Percentiles rank a stretch among this genome's conserved stretches.
phyloP scores from a whole-genome alignment of 495 filamentous ascomycete genomes.

The Aspergillus haitiensis region DNA sequence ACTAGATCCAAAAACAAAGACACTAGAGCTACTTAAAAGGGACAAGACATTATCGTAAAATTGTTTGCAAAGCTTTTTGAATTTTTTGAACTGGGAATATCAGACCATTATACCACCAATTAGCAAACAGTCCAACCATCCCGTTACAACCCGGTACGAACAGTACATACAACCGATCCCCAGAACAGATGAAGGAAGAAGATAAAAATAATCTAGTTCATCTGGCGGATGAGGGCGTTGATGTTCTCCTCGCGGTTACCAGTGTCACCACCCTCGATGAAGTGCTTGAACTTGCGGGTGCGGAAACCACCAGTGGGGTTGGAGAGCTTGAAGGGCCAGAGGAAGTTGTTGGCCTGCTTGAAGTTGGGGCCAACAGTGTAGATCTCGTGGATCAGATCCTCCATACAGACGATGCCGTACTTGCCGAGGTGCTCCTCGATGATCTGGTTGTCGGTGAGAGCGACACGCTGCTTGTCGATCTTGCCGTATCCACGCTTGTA shows the following conservation, averaged over 20 bases:
- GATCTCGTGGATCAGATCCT: slow-evolving; percentile 99
- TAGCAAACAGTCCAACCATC: slow-evolving; percentile 33
- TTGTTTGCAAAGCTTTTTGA: slow-evolving; percentile 43
- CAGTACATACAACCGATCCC: slow-evolving; percentile 16
- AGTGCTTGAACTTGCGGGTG: slow-evolving; percentile 97
- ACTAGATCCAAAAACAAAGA: not conserved
- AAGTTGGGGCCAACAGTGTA: slow-evolving; percentile 98
- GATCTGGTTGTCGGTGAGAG: slow-evolving; percentile 95
- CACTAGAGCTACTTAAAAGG: slow-evolving; percentile 11
- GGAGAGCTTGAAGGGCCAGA: slow-evolving; percentile 99
- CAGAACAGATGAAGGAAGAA: slow-evolving; percentile 17
- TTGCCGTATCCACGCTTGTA: slow-evolving; percentile 99
- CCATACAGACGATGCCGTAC: slow-evolving; percentile 98
- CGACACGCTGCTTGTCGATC: slow-evolving; percentile 91
- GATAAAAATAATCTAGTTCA: slow-evolving; percentile 75
- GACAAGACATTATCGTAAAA: slow-evolving; percentile 22
- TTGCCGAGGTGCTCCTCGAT: slow-evolving; percentile 96
- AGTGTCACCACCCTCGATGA: slow-evolving; percentile 96
- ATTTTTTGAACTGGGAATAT: slow-evolving; percentile 34
- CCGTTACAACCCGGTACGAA: slow-evolving; percentile 37
- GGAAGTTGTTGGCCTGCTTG: slow-evolving; percentile 99
- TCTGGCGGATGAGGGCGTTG: slow-evolving; percentile 92
- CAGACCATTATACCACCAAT: slow-evolving; percentile 47
- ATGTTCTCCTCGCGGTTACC: slow-evolving; percentile 99
- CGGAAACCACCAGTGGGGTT: slow-evolving; percentile 97